Evolutionary conservation across 1,284 basidiomycete genomes (phyloP).

Genomic region (Apiotrichum akiyoshidainum): DNA sequence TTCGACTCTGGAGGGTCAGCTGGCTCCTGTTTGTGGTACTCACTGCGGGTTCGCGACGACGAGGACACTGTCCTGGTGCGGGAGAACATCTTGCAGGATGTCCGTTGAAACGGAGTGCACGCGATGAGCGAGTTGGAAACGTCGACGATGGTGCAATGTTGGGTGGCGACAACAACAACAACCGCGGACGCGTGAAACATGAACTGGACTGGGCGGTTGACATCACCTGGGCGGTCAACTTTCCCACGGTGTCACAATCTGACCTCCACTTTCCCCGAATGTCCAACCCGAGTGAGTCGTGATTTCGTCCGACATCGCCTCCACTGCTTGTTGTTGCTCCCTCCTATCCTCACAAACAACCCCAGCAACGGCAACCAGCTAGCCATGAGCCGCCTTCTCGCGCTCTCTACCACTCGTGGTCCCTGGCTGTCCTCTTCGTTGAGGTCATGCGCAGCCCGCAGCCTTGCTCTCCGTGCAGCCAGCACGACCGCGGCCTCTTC

Average conservation of each 20-base stretch:
- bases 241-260: slow-evolving; percentile 4
- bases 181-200: no score
- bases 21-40: background rate
- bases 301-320: no score
- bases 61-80: no score
- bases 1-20: background rate
- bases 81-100: no score
- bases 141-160: no score
- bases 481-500: slow-evolving; percentile 2
- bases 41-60: no score
- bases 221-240: background rate
- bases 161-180: no score
- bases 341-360: no score
- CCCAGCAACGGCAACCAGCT: background rate
- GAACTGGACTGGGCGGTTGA: no score
- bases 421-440: background rate
- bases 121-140: no score
- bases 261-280: slow-evolving; percentile 5
- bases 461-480: background rate
- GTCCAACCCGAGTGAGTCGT: background rate
- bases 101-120: no score
- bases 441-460: background rate
- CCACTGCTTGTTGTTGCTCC: no score
- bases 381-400: slow-evolving; percentile 15
- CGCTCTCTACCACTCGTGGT: slow-evolving; percentile 1